Percentiles rank a stretch among this genome's conserved stretches.
Evolutionary conservation across 2,329 filamentous ascomycete species (phyloP).

Genomic region (Fusarium sp.): DNA sequence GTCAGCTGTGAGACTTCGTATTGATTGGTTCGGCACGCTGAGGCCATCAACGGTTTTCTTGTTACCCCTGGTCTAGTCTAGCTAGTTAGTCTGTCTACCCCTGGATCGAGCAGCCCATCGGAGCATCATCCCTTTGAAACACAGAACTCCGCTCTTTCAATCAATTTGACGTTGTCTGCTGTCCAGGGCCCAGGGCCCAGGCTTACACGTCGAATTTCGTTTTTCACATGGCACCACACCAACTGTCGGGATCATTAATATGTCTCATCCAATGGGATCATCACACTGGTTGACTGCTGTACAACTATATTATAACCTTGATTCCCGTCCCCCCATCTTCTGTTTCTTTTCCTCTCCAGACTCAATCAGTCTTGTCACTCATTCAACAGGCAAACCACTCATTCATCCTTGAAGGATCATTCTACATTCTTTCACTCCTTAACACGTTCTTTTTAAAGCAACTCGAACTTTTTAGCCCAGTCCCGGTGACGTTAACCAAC

Average conservation of each 20-base stretch:
- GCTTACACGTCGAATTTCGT: constrained; percentile 11
- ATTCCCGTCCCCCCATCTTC: constrained; percentile 9
- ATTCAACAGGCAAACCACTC: constrained; percentile 21
- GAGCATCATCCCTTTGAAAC: constrained; percentile 27
- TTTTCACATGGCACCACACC: constrained; percentile 20
- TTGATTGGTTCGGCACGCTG: constrained; percentile 18
- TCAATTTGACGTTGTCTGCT: constrained; percentile 20
- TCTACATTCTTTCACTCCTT: constrained; percentile 23
- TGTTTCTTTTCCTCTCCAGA: constrained; percentile 13
- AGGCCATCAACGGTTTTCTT: constrained; percentile 20
- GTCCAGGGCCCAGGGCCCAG: background rate
- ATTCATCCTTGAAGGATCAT: constrained; percentile 32
- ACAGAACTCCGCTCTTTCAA: constrained; percentile 18
- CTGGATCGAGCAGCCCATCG: constrained; percentile 14
- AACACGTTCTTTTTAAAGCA: constrained; percentile 6
- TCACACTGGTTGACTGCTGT: background rate
- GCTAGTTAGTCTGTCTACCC: constrained; percentile 1
- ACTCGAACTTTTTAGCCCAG: background rate
- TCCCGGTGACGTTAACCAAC: constrained; percentile 31
- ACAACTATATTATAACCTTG: constrained; percentile 35
- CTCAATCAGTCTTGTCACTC: constrained; percentile 33
- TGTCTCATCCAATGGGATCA: constrained; percentile 8
- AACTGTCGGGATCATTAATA: constrained; percentile 5
- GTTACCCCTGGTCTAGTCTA: constrained; percentile 25
- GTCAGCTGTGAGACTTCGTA: background rate